These are phyloP conservation scores for Kwoniella bestiolae DNA, from an alignment of 768 basidiomycete genomes.

Conservation along the genomic window DNA sequence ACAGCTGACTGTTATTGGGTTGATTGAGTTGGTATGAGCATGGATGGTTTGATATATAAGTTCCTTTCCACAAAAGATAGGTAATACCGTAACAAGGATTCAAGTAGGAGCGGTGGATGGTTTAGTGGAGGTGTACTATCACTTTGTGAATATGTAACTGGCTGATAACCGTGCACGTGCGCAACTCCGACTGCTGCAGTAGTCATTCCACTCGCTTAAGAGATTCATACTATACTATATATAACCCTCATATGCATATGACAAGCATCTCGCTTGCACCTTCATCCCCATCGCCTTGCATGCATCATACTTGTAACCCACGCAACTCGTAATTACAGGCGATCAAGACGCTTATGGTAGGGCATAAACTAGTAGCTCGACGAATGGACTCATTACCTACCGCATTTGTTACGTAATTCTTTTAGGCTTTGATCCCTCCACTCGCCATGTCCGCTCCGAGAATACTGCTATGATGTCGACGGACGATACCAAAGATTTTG, in stretches of 20 bases:
- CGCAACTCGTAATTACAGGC: too few species aligned
- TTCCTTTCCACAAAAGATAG: too few species aligned
- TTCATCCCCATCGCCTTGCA: too few species aligned
- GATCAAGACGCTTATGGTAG: too few species aligned
- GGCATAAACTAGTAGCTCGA: neutral
- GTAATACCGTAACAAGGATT: neutral
- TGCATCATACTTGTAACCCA: too few species aligned
- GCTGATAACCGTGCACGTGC: conserved; percentile 22
- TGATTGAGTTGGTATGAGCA: neutral
- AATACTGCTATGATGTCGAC: conserved; percentile 1
- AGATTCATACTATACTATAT: too few species aligned
- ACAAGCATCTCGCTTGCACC: too few species aligned
- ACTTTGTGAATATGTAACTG: conserved; percentile 3
- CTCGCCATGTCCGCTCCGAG: conserved; percentile 13
- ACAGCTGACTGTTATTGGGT: neutral
- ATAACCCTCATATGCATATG: too few species aligned
- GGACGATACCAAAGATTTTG: neutral
- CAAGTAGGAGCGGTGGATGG: neutral
- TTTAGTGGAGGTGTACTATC: conserved; percentile 12
- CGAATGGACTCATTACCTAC: neutral
- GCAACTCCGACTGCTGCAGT: too few species aligned
- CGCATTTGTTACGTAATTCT: conserved; percentile 1
- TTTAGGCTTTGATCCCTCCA: conserved; percentile 5
- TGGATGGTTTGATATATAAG: too few species aligned
- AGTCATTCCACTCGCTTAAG: too few species aligned